Base-by-base conservation (phyloP, 169 alveolate species). In the Babesia bovis region DNA sequence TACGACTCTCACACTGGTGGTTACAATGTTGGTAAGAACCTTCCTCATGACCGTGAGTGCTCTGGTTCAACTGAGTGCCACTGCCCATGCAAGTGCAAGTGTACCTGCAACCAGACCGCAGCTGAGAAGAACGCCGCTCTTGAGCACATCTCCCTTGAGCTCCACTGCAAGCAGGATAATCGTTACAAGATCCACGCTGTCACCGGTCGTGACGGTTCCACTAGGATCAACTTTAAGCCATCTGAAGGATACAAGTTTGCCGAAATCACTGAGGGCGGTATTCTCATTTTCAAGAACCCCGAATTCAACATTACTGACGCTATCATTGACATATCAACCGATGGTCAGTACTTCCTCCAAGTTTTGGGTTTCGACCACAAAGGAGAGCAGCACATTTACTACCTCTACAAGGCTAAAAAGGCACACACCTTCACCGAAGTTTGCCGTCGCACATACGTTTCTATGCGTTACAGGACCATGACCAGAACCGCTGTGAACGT, bases 311-410 rank as follows among this genome's bases (percentile, higher is more conserved):
- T 63, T 41, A 63, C 63, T 30, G 73, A 44, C 47, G 58, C 51
- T 9, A 10, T 23, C n/a, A 13, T 63, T 12, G 73, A 63, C 60
- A 21, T 45, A 50, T 3, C 41, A 52, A 35, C 58, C 10, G 73
- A 63, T 35, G 61, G 61, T 10, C 58, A 63, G 58, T 21, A 36
- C 69, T 63, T 63, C 73, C 21, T 63, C 19, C 73, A 63, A 60
- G 13, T 63, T 33, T 30, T 15, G n/a, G 73, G 61, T 7, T 47
- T 15, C 33, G 73, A 63, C 60, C 7, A 7, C n/a, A 35, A 25
- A 3, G 73, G 73, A 3, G n/a, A 45, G 25, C 63, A 63, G 50
- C 61, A 26, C 73, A 36, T 63, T 53, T 47, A 35, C 38, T 63
- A 63, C 60, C 47, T 10, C 73, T 63, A 63, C 73, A 63, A 63